Conservation (phyloP, 345 rosid species). For the Rhizophora apiculata region DNA sequence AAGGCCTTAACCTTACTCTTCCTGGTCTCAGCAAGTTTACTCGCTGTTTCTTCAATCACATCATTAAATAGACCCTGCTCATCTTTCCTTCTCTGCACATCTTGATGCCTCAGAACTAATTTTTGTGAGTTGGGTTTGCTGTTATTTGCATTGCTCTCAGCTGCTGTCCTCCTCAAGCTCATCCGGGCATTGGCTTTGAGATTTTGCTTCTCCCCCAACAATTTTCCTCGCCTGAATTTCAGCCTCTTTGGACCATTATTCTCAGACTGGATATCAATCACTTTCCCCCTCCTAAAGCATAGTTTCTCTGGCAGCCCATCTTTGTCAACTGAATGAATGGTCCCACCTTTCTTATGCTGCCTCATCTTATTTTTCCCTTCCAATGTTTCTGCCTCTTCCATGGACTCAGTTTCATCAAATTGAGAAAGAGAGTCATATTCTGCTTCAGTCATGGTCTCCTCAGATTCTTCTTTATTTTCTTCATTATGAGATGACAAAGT, state of each 20-base stretch:
- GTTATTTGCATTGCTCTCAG: conserved; percentile 27
- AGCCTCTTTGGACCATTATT: conserved; percentile 55
- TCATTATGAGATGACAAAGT: conserved; percentile 28
- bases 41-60: conserved; percentile 93
- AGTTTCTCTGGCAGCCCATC: conserved; percentile 41
- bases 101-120: conserved; percentile 70
- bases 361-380: conserved; percentile 25
- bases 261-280: conserved; percentile 48
- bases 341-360: conserved; percentile 24
- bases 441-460: conserved; percentile 28
- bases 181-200: conserved; percentile 30
- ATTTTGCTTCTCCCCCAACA: conserved; percentile 33
- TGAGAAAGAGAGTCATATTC: conserved; percentile 44
- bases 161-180: conserved; percentile 46
- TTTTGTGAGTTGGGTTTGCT: conserved; percentile 34
- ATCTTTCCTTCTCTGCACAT: conserved; percentile 52
- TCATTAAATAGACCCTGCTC: conserved; percentile 59
- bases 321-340: conserved; percentile 26
- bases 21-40: conserved; percentile 71
- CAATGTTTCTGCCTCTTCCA: conserved; percentile 22
- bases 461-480: conserved; percentile 40
- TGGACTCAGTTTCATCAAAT: conserved; percentile 27
- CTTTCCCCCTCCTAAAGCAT: conserved; percentile 60
- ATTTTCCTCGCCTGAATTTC: conserved; percentile 59
- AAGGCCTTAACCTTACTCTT: conserved; percentile 94